Evolutionary conservation across 2,329 filamentous ascomycete genomes (phyloP).

Genomic region (Cladosporium oxysporum): DNA sequence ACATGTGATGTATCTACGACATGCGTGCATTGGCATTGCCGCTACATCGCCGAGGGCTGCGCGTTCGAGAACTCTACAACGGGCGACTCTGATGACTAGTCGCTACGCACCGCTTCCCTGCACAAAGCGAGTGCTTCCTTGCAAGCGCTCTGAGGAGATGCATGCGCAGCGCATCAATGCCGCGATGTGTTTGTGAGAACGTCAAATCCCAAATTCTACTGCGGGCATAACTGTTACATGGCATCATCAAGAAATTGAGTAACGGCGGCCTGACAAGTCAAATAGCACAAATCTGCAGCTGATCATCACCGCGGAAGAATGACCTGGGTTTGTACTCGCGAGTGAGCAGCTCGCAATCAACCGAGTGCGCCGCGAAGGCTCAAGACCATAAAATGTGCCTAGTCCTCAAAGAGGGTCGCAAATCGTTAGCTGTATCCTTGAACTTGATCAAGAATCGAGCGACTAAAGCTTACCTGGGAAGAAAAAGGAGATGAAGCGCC

Average conservation of each 20-base stretch:
- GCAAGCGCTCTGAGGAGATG: background rate
- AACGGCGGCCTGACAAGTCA: background rate
- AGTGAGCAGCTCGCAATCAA: background rate
- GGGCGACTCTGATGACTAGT: background rate
- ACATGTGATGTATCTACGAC: background rate
- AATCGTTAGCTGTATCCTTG: conserved; percentile 46
- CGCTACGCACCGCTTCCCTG: background rate
- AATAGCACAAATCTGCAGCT: background rate
- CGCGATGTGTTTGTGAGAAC: background rate
- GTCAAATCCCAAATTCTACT: background rate
- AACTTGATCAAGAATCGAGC: too few species aligned
- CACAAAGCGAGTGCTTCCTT: background rate
- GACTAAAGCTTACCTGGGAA: conserved; percentile 43
- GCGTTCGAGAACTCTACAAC: background rate
- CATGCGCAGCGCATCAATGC: background rate
- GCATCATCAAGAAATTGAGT: background rate
- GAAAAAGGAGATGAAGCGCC: conserved; percentile 63
- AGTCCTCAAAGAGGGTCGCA: background rate
- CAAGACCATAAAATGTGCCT: background rate
- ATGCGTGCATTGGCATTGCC: background rate
- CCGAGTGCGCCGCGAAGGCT: background rate
- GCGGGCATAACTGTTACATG: background rate
- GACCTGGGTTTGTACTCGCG: background rate
- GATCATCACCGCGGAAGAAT: background rate
- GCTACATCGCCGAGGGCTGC: background rate